A percentile compares a stretch with the other conserved stretches of the same genome.
These are phyloP conservation scores for Diplodia seriata DNA, from an alignment of 2,329 filamentous ascomycete species.

Conservation along the genomic window DNA sequence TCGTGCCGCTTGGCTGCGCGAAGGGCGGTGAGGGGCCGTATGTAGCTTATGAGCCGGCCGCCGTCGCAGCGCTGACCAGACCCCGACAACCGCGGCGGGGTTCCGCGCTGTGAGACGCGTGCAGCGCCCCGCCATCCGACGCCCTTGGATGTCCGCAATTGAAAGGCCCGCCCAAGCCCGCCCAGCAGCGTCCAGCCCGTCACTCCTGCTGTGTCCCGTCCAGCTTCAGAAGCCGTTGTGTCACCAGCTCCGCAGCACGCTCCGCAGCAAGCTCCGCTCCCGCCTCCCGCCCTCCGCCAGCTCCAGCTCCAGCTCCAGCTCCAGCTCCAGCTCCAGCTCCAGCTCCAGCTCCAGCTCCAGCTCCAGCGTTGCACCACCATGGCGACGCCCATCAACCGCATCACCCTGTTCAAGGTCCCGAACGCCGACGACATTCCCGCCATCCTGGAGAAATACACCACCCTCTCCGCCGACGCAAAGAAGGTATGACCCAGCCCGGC, in stretches of 20 bases:
- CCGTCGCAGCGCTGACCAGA: neutral
- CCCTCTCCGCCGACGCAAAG: slow-evolving; percentile 43
- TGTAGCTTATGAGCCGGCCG: neutral
- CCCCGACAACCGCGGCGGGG: slow-evolving; percentile 19
- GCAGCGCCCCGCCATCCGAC: neutral
- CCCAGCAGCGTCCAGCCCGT: neutral
- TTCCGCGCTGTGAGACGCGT: slow-evolving; percentile 18
- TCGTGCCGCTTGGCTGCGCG: neutral
- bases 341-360: slow-evolving; percentile 1
- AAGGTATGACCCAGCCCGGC: slow-evolving; percentile 41
- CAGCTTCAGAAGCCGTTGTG: slow-evolving; percentile 27
- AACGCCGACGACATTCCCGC: slow-evolving; percentile 41
- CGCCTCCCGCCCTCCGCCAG: slow-evolving; percentile 8
- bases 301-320: neutral
- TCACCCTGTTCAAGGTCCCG: slow-evolving; percentile 49
- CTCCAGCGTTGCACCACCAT: slow-evolving; percentile 35
- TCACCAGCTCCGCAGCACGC: slow-evolving; percentile 18
- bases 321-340: neutral
- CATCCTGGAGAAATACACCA: slow-evolving; percentile 44
- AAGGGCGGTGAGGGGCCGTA: slow-evolving; percentile 19
- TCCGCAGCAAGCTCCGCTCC: neutral
- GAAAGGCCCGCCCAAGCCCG: slow-evolving; percentile 13
- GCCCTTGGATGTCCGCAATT: slow-evolving; percentile 15
- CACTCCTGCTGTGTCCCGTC: slow-evolving; percentile 18
- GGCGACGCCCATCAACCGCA: slow-evolving; percentile 42